phyloP scores from a whole-genome alignment of 148 eudicot species.

The Nepenthes mirabilis region DNA sequence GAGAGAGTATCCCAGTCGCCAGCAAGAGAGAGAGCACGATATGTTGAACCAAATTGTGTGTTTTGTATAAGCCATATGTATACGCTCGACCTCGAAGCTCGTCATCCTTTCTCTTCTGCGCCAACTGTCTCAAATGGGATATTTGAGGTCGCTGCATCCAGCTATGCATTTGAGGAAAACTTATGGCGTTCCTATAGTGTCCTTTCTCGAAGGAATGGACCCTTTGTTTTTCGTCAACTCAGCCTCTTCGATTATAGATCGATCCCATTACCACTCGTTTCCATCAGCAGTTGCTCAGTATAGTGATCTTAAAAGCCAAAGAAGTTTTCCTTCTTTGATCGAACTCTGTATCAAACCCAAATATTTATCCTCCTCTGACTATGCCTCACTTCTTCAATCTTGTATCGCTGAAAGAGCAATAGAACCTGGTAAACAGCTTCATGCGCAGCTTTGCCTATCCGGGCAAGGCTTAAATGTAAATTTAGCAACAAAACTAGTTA shows the following conservation, averaged over 20 bases:
- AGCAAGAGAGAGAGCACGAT: no score
- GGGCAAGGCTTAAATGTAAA: conserved; percentile 33
- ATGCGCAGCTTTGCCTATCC: conserved; percentile 38
- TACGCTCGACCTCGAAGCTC: no score
- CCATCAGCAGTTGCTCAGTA: conserved; percentile 2
- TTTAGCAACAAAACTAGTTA: conserved; percentile 58
- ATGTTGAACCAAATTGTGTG: no score
- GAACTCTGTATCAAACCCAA: conserved; percentile 3
- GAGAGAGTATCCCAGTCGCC: no score
- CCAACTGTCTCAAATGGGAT: no score
- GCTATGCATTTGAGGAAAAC: no score
- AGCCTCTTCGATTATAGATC: conserved; percentile 13
- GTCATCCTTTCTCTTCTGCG: no score
- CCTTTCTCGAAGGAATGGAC: no score
- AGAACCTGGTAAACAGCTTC: conserved; percentile 72
- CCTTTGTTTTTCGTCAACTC: conserved; percentile 1
- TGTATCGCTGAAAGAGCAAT: conserved; percentile 45
- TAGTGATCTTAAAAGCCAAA: conserved; percentile 1
- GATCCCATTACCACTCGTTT: conserved; percentile 10
- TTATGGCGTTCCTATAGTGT: no score
- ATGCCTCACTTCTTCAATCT: conserved; percentile 30
- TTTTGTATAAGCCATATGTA: no score
- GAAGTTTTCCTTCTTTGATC: conserved; percentile 3
- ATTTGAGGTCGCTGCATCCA: no score
- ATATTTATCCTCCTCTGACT: conserved; percentile 7